Percentiles rank a stretch among this genome's conserved stretches.
These are phyloP conservation scores for Stevia rebaudiana DNA, from an alignment of 140 eudicot genomes.

Conservation along the genomic window DNA sequence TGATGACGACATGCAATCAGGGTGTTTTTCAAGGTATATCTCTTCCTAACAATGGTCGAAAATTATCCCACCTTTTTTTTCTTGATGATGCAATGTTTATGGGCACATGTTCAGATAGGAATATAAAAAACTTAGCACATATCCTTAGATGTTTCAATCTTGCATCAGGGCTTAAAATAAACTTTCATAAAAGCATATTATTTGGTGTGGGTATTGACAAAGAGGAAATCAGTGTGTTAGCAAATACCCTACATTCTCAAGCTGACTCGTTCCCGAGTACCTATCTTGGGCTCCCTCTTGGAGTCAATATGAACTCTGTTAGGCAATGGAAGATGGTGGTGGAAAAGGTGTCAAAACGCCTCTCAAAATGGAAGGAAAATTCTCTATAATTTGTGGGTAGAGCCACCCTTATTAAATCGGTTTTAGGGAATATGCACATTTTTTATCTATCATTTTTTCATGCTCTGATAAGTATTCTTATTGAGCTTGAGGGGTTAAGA, in stretches of 20 bases:
- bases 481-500: too few species aligned
- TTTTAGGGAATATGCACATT: too few species aligned
- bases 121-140: too few species aligned
- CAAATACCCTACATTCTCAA: too few species aligned
- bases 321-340: background rate
- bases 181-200: background rate
- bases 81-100: background rate
- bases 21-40: background rate
- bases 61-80: background rate
- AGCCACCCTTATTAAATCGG: background rate
- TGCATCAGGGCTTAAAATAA: background rate
- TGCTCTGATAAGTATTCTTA: too few species aligned
- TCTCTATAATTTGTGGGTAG: background rate
- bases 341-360: background rate
- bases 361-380: background rate
- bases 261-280: background rate
- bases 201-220: background rate
- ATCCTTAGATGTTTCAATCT: background rate
- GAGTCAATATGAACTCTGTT: background rate
- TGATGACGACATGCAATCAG: background rate
- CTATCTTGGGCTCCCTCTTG: background rate
- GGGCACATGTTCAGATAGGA: background rate
- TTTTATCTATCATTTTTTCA: too few species aligned
- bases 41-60: background rate
- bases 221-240: too few species aligned